These are phyloP conservation scores for Rhynchospora breviuscula DNA, from an alignment of 176 grass and related monocot genomes.

Conservation along the genomic window DNA sequence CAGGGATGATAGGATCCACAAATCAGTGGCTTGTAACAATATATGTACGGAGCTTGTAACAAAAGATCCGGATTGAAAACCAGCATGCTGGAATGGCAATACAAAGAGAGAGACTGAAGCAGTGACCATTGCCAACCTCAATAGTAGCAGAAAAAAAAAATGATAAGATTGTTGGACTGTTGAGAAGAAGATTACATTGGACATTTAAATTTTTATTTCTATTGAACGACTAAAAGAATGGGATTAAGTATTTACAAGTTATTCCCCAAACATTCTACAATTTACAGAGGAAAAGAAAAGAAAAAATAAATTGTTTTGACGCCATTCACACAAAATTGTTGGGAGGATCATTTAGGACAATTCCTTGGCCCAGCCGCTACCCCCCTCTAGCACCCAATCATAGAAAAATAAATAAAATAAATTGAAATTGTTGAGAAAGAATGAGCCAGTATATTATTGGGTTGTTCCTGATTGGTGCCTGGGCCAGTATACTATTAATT, in stretches of 20 bases:
- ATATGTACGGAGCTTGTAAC: no score
- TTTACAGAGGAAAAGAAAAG: constrained; percentile 20
- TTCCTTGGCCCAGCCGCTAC: neutral
- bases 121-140: neutral
- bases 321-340: constrained; percentile 9
- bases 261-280: constrained; percentile 13
- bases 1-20: no score
- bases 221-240: neutral
- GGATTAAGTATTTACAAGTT: constrained; percentile 29
- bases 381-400: neutral
- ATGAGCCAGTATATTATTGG: neutral
- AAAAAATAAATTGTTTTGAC: neutral
- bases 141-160: neutral
- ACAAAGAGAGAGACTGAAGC: no score
- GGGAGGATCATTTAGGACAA: neutral
- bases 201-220: neutral
- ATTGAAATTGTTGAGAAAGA: neutral
- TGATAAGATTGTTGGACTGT: neutral
- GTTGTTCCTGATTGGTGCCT: neutral
- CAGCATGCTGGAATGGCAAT: no score
- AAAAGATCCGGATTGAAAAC: no score
- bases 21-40: no score
- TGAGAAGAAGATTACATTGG: neutral
- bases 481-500: neutral
- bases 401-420: neutral